A percentile compares a stretch with the other conserved stretches of the same genome.
These are phyloP conservation scores for Allodekkera sacchari DNA, from an alignment of 805 yeast genomes.

Conservation along the genomic window DNA sequence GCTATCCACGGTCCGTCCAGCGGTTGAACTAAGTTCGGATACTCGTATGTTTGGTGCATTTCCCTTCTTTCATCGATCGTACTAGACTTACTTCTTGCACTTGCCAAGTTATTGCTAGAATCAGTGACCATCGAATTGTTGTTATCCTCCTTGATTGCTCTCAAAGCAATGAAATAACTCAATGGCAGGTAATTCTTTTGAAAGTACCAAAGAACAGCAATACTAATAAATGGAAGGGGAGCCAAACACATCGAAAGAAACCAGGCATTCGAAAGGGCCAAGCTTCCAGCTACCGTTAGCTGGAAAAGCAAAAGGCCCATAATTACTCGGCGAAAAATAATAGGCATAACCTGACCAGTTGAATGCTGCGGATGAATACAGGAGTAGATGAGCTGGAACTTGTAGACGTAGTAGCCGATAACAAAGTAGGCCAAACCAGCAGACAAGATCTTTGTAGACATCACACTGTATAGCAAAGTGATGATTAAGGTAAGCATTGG, in stretches of 20 bases:
- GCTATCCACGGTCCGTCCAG: slow-evolving; percentile 85
- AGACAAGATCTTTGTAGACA: slow-evolving; percentile 78
- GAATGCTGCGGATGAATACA: slow-evolving; percentile 95
- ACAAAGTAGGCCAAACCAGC: slow-evolving; percentile 81
- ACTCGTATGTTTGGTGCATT: slow-evolving; percentile 59
- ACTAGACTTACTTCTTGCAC: slow-evolving; percentile 16
- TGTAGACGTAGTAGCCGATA: slow-evolving; percentile 81
- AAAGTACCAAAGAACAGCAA: slow-evolving; percentile 67
- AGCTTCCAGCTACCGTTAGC: slow-evolving; percentile 85
- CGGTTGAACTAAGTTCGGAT: slow-evolving; percentile 60
- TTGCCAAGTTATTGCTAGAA: too few relatives aligned
- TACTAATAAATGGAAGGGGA: slow-evolving; percentile 69
- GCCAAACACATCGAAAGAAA: slow-evolving; percentile 59
- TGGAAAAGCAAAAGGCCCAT: slow-evolving; percentile 80
- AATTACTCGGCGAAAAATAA: slow-evolving; percentile 73
- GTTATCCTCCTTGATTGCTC: slow-evolving; percentile 57
- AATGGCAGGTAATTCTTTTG: slow-evolving; percentile 76
- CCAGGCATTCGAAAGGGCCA: slow-evolving; percentile 72
- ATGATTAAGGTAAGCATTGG: slow-evolving; percentile 81
- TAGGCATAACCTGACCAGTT: slow-evolving; percentile 94
- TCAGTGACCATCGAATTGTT: too few relatives aligned
- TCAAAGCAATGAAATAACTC: slow-evolving; percentile 75
- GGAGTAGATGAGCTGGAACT: slow-evolving; percentile 82
- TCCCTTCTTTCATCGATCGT: slow-evolving; percentile 81
- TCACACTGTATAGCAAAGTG: slow-evolving; percentile 77